Evolutionary conservation across 495 filamentous ascomycete genomes (phyloP), one percentile per base, ranked within the genome.

Genomic region (Pyrenula massariospora): DNA sequence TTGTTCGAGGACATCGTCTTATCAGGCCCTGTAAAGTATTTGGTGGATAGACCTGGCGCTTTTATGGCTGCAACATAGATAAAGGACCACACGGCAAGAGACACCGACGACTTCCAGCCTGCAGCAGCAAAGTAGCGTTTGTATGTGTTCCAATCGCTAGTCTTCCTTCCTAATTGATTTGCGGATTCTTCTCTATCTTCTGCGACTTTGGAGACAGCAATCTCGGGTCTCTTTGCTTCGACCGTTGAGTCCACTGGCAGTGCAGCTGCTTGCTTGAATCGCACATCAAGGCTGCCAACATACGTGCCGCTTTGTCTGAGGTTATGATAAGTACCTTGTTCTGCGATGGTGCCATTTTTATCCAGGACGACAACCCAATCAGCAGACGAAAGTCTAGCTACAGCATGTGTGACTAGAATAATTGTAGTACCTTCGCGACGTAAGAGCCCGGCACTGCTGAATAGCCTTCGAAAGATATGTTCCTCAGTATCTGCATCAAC

Each of bases 341-440:
- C 78, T 2, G 52, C 25, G 22, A 80, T 68, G 15, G 64, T 63
- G 15, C 77, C 72, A 2, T 74, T 62, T 12, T 66, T 63, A 23
- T 73, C 68, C 15, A 84, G 62, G 2, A 78, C 72, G 23, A 83
- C 63, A 50, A 83, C 72, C n/a, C 78, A 68, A 58, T 83, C 77
- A 10, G 77, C 67, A 56, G 69, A 76, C 2, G 74, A 68, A n/a
- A 78, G 70, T 49, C 77, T 73, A n/a, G n/a, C n/a, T n/a, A n/a
- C n/a, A n/a, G n/a, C n/a, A n/a, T n/a, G n/a, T n/a, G 69, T 73
- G 5, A 72, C 66, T 47, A 73, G 52, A 2, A 80, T 56, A 1
- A 77, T 68, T 0, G 77, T 76, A 0, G 66, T 70, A 1, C 62
- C 58, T 12, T 48, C 25, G 54, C 66, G 55, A 21, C 67, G 57